phyloP scores from a whole-genome alignment of 768 basidiomycete species.

The Trametes sanguinea region DNA sequence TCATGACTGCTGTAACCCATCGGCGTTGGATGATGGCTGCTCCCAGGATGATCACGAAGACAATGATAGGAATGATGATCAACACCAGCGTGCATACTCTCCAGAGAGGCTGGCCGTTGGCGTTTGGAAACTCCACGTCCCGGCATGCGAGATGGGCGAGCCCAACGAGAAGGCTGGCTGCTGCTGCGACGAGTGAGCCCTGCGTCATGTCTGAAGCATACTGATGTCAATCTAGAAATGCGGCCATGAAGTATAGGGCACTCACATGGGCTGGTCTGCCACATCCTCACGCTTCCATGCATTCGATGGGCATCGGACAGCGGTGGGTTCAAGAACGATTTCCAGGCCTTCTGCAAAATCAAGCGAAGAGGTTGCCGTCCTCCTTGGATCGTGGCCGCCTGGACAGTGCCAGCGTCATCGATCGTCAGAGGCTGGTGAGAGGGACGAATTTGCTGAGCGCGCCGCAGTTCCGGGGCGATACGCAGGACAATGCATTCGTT shows the following conservation, averaged over 20 bases:
- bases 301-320: conserved; percentile 14
- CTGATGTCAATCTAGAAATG: not conserved
- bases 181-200: conserved; percentile 19
- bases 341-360: conserved; percentile 3
- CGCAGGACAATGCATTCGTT: conserved; percentile 17
- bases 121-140: conserved; percentile 23
- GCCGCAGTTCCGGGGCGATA: conserved; percentile 1
- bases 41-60: conserved; percentile 19
- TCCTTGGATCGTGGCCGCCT: not conserved
- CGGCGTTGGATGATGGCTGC: conserved; percentile 15
- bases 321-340: conserved; percentile 11
- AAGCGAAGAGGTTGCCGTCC: not conserved
- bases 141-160: conserved; percentile 23
- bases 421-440: no score
- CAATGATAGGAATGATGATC: conserved; percentile 14
- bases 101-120: conserved; percentile 21
- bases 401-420: no score
- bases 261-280: conserved; percentile 23
- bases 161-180: conserved; percentile 14
- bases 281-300: conserved; percentile 16
- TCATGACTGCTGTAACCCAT: conserved; percentile 22
- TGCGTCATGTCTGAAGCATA: conserved; percentile 16
- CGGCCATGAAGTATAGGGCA: not conserved
- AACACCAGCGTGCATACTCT: conserved; percentile 14
- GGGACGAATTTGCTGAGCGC: not conserved